Evolutionary conservation across 129 eudicot species (phyloP).

Genomic region (Smallanthus sonchifolius): DNA sequence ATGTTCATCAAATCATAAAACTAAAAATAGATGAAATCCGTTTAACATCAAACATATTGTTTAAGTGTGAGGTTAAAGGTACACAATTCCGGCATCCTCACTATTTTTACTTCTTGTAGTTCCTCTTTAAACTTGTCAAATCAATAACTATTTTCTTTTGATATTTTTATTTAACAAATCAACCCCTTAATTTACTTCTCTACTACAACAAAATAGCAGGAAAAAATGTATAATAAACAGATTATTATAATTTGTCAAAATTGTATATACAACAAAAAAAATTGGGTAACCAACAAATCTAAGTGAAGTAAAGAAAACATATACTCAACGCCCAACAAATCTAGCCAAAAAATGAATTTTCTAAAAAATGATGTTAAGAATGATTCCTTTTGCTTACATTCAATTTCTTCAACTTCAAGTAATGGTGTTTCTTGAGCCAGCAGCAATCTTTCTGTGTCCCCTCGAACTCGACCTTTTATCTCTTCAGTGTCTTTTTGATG

Average conservation of each 20-base stretch:
- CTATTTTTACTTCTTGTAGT: too few relatives aligned
- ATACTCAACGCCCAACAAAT: constrained; percentile 21
- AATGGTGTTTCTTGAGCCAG: constrained; percentile 31
- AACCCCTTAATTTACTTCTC: neutral
- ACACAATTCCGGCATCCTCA: neutral
- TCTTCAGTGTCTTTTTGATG: constrained; percentile 39
- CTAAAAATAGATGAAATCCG: too few relatives aligned
- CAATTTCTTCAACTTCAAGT: constrained; percentile 7
- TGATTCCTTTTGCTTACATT: constrained; percentile 33
- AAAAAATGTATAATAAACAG: constrained; percentile 12
- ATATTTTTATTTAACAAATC: too few relatives aligned
- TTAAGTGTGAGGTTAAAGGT: too few relatives aligned
- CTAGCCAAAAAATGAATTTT: constrained; percentile 33
- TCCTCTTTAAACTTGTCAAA: too few relatives aligned
- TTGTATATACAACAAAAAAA: constrained; percentile 35
- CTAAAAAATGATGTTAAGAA: constrained; percentile 42
- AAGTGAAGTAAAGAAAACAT: neutral
- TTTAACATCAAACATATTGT: neutral
- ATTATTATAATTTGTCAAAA: constrained; percentile 27
- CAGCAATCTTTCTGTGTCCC: constrained; percentile 66
- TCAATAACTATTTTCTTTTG: too few relatives aligned
- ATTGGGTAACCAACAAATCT: constrained; percentile 14
- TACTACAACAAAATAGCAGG: neutral
- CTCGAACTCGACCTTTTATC: constrained; percentile 47
- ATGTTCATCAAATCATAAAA: too few relatives aligned